These are phyloP conservation scores for Hypomyces rosellus DNA, from an alignment of 2,329 filamentous ascomycete genomes.

Conservation along the genomic window DNA sequence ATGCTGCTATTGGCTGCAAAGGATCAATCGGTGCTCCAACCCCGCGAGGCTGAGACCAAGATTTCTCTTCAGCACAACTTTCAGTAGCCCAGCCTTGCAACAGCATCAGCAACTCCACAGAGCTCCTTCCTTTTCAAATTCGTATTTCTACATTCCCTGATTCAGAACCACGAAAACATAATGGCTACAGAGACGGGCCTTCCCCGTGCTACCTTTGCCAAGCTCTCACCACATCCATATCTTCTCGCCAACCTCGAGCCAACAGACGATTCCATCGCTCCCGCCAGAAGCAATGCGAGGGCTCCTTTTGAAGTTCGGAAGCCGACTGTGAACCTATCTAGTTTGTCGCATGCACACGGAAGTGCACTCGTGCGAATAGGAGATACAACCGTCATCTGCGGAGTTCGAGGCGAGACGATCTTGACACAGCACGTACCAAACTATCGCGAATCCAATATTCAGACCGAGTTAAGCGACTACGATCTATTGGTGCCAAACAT, in stretches of 20 bases:
- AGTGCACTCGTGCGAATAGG: constrained; percentile 83
- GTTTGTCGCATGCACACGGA: constrained; percentile 82
- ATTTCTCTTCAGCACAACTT: constrained; percentile 16
- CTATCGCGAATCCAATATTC: constrained; percentile 42
- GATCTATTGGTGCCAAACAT: constrained; percentile 88
- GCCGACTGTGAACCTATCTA: constrained; percentile 74
- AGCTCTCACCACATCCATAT: constrained; percentile 82
- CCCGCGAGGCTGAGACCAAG: constrained; percentile 20
- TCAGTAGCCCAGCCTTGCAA: neutral
- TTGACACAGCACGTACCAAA: constrained; percentile 67
- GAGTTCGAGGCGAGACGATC: constrained; percentile 80
- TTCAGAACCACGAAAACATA: neutral
- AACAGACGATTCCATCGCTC: constrained; percentile 36
- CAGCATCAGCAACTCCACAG: too few relatives aligned
- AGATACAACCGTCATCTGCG: constrained; percentile 91
- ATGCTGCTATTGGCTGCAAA: constrained; percentile 3
- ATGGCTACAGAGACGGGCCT: constrained; percentile 35
- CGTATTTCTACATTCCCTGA: too few relatives aligned
- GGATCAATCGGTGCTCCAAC: neutral
- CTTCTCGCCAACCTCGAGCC: constrained; percentile 81
- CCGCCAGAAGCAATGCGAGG: constrained; percentile 77
- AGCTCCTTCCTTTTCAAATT: too few relatives aligned
- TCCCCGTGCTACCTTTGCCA: constrained; percentile 69
- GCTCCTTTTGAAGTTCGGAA: constrained; percentile 60
- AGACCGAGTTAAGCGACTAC: constrained; percentile 50